These are phyloP conservation scores for Eragrostis curvula DNA, from an alignment of 176 grass and related monocot species.

Conservation along the genomic window DNA sequence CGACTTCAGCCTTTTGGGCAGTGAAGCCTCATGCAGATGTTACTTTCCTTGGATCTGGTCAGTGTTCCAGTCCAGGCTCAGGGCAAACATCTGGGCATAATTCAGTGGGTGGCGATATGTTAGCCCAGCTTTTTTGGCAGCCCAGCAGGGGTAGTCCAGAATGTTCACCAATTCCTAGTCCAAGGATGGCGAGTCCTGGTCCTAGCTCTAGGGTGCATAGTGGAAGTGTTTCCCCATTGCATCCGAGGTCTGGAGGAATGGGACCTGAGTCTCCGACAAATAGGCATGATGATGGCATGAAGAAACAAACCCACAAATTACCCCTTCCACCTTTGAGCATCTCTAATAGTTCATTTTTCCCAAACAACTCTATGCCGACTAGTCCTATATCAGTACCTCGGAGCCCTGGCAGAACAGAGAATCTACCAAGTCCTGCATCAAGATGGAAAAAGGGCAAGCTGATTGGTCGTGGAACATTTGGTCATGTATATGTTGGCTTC, in stretches of 20 bases:
- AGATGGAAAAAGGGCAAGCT: constrained; percentile 99
- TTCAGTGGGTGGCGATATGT: constrained; percentile 94
- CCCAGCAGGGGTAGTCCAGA: constrained; percentile 86
- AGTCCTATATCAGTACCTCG: constrained; percentile 72
- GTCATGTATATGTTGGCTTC: constrained; percentile 98
- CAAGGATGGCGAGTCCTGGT: constrained; percentile 94
- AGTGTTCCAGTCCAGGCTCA: constrained; percentile 97
- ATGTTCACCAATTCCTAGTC: constrained; percentile 93
- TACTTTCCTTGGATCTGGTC: constrained; percentile 92
- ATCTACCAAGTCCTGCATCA: constrained; percentile 78
- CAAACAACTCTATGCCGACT: constrained; percentile 76
- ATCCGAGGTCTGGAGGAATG: constrained; percentile 87
- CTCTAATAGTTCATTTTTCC: constrained; percentile 66
- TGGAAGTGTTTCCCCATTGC: constrained; percentile 91
- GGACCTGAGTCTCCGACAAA: constrained; percentile 87
- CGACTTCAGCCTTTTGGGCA: constrained; percentile 77
- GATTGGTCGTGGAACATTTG: constrained; percentile 92
- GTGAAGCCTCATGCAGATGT: constrained; percentile 80
- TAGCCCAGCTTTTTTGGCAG: constrained; percentile 85
- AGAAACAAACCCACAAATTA: constrained; percentile 93
- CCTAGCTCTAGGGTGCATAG: constrained; percentile 96
- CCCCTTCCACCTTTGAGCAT: constrained; percentile 92
- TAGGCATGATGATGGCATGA: constrained; percentile 69
- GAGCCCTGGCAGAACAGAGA: constrained; percentile 85
- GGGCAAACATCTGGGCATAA: constrained; percentile 99